phyloP scores from a whole-genome alignment of 2,329 filamentous ascomycete species.

The Corinectria fuckeliana region DNA sequence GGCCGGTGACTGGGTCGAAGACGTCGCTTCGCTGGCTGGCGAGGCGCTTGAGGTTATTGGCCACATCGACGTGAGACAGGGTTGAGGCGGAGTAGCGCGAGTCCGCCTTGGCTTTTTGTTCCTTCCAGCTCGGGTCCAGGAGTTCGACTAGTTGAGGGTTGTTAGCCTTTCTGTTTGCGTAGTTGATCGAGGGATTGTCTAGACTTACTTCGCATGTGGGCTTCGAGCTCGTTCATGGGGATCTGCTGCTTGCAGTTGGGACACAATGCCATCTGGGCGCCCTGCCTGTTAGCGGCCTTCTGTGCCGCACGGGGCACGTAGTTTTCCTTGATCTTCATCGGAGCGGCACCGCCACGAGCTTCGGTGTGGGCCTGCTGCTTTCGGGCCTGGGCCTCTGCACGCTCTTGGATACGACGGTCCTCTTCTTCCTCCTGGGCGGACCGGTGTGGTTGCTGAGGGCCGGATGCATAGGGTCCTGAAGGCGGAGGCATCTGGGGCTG shows the following conservation, averaged over 20 bases:
- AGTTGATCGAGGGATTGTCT: background rate
- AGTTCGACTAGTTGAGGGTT: conserved; percentile 75
- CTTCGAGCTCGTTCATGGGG: conserved; percentile 83
- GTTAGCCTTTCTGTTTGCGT: conserved; percentile 41
- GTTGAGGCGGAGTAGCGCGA: conserved; percentile 86
- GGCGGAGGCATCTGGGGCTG: conserved; percentile 49
- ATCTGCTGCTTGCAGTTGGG: conserved; percentile 94
- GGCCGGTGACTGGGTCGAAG: conserved; percentile 77
- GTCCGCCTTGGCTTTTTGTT: conserved; percentile 89
- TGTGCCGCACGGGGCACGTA: conserved; percentile 87
- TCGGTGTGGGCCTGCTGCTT: conserved; percentile 82
- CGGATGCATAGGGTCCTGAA: conserved; percentile 40
- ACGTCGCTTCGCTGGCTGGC: conserved; percentile 88
- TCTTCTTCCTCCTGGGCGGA: conserved; percentile 67
- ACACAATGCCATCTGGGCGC: conserved; percentile 75
- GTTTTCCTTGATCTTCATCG: conserved; percentile 92
- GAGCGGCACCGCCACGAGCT: conserved; percentile 68
- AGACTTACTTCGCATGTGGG: conserved; percentile 83
- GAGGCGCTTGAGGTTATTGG: conserved; percentile 93
- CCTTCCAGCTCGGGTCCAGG: conserved; percentile 93
- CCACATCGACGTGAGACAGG: conserved; percentile 83
- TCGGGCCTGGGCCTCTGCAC: conserved; percentile 64
- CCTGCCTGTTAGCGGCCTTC: conserved; percentile 70
- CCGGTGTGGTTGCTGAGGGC: conserved; percentile 40
- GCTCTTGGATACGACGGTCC: conserved; percentile 67